Evolutionary conservation across 371 early-diverging fungal species (phyloP), one percentile per base, ranked within the genome.

Genomic region (Mucor saturninus): DNA sequence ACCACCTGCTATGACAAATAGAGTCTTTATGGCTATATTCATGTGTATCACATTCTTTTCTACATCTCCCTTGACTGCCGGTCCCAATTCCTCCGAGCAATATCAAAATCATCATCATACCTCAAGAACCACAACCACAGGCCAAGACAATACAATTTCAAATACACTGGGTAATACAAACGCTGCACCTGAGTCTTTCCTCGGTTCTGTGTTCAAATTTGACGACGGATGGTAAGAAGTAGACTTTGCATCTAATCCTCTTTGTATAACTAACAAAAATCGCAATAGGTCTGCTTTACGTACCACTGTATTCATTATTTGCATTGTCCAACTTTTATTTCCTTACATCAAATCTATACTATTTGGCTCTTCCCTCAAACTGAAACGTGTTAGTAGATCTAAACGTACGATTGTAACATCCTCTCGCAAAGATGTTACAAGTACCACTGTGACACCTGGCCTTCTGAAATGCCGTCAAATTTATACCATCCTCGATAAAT

Each of bases 21-120:
- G 77, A 28, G 72, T 76, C 37, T 77, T 79, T 42, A 79, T 79
- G 82, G 79, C 79, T 5, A 52, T 77, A 13, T 78, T 79, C 54
- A 77, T 75, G 74, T 64, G 65, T 43, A 62, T 79, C 53, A 68
- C 77, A 14, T 68, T 77, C 55, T 82, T 79, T 53, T 77, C 83
- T 4, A 70, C 81, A 0, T 76, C 78, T 1, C 81, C 81, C n/a
- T 57, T 80, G 13, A 77, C 80, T 1, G 57, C 71, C 14, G 71
- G 74, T 7, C 54, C 81, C 6, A 68, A 62, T 30, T 67, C 57
- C 30, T 50, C 65, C 26, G 74, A 67, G 39, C 72, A 79, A 26
- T 70, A 65, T 52, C 63, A 67, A 40, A 69, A 71, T 9, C 80
- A 80, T 43, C 80, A 75, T 7, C 81, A 77, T 66, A 50, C 53